Evolutionary conservation across 352 stramenopile genomes (phyloP), one percentile per base, ranked within the genome.

Genomic region (Phytophthora idaei): DNA sequence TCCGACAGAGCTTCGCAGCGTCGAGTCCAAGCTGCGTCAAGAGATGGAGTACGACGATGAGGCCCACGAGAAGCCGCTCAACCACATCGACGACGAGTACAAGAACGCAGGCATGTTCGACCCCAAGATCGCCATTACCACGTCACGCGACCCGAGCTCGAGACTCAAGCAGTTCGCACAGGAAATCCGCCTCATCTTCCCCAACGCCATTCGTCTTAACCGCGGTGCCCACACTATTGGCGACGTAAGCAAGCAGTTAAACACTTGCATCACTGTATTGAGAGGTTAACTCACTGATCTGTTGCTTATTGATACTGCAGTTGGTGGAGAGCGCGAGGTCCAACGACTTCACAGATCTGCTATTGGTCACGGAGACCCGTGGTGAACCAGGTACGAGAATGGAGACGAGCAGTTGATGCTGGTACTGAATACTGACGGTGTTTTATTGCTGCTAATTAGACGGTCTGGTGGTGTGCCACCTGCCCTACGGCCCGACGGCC

Each of bases 121-220:
- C 77, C 98, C 98, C 34, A 98, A 98, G 62, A 90, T 99, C 41
- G 99, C 97, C 63, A 94, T 99, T 32, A 99, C 97, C 7, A 99
- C 98, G 42, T 99, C 93, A 48, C 95, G 97, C 37, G 93, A 99
- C 74, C 98, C 98, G 29, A 98, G 87, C 56, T 97, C 90, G 49
- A 94, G 98, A 12, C 87, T 99, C 29, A 99, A 99, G 76, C 97
- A 99, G 83, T 99, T 99, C 78, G 91, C 97, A n/a, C 99, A 99
- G 87, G 98, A 99, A 87, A 87, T 99, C 46, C 98, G 98, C 32
- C 81, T 98, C 29, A 94, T 99, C 50, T 96, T 99, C 73, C 98
- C 98, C 27, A 99, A 99, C 75, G 94, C 97, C 17, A 97, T 98
- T 44, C 81, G 97, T 21, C 90, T 99, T 36, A 99, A 99, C 83